Evolutionary conservation across 2,329 filamentous ascomycete genomes (phyloP).

Genomic region (Fusarium sp.): DNA sequence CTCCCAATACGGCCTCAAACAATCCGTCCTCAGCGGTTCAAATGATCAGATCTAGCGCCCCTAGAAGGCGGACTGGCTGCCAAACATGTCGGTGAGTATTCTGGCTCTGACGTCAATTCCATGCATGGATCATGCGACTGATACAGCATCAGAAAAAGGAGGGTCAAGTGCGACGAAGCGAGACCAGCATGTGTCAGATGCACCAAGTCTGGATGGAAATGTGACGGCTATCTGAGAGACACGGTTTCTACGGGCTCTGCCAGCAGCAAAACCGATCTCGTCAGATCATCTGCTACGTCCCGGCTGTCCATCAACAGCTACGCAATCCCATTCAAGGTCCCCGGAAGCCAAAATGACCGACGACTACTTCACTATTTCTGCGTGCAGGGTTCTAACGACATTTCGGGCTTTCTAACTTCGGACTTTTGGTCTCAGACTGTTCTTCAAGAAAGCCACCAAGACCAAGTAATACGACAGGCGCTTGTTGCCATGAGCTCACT

Average conservation of each 20-base stretch:
- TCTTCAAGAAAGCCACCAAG: conserved; percentile 15
- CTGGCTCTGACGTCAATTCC: no score
- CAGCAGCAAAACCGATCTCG: accelerated
- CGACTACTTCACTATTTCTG: conserved; percentile 26
- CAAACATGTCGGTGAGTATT: conserved; percentile 18
- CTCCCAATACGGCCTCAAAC: not conserved
- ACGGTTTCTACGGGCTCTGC: no score
- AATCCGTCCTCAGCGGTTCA: not conserved
- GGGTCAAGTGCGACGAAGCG: conserved; percentile 24
- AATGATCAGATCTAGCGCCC: conserved; percentile 2
- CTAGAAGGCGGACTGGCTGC: conserved; percentile 18
- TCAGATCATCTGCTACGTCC: no score
- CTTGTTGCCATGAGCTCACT: conserved; percentile 27
- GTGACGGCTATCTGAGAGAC: conserved; percentile 1
- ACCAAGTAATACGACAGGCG: conserved; percentile 11
- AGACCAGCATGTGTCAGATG: conserved; percentile 12
- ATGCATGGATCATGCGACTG: not conserved
- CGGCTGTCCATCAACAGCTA: conserved; percentile 4
- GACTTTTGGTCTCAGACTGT: conserved; percentile 21
- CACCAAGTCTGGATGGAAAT: conserved; percentile 13
- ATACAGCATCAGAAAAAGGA: conserved; percentile 5
- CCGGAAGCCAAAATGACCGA: conserved; percentile 19
- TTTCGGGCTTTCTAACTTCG: conserved; percentile 15
- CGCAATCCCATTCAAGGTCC: conserved; percentile 18
- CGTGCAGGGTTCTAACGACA: conserved; percentile 14